These are phyloP conservation scores for Rhizopogon parksii DNA, from an alignment of 1,284 basidiomycete species.

Conservation along the genomic window DNA sequence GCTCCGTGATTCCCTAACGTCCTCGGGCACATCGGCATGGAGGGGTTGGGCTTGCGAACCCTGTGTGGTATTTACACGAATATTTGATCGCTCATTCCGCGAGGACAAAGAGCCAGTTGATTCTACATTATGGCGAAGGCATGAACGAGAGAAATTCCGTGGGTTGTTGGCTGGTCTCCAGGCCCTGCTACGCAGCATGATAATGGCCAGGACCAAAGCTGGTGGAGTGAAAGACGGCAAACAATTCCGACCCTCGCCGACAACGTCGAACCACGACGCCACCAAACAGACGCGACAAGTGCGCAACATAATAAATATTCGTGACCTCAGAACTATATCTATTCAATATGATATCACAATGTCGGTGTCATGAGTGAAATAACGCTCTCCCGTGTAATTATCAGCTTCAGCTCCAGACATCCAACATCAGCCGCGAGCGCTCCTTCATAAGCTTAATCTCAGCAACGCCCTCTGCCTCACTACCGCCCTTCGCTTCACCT, in stretches of 20 bases:
- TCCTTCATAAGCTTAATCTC: conserved; percentile 95
- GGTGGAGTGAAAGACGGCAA: background rate
- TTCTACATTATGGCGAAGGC: background rate
- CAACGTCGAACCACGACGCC: background rate
- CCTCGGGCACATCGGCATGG: background rate
- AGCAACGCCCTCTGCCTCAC: conserved; percentile 79
- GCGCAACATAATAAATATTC: background rate
- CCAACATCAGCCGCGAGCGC: conserved; percentile 72
- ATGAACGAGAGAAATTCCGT: background rate
- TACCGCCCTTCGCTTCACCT: conserved; percentile 90
- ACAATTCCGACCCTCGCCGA: background rate
- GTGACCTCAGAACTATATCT: background rate
- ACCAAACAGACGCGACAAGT: background rate
- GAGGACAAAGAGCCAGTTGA: background rate
- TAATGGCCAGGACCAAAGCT: conserved; percentile 12
- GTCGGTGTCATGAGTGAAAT: background rate
- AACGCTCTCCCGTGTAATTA: no score
- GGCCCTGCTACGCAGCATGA: conserved; percentile 38
- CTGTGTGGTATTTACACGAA: background rate
- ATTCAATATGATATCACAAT: background rate
- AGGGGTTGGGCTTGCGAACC: background rate
- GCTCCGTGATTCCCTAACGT: background rate
- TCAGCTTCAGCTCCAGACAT: conserved; percentile 68
- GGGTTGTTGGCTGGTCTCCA: conserved; percentile 28
- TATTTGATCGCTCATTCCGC: background rate